These are phyloP conservation scores for Arthrinium phaeospermum DNA, from an alignment of 2,329 filamentous ascomycete genomes.

Conservation along the genomic window DNA sequence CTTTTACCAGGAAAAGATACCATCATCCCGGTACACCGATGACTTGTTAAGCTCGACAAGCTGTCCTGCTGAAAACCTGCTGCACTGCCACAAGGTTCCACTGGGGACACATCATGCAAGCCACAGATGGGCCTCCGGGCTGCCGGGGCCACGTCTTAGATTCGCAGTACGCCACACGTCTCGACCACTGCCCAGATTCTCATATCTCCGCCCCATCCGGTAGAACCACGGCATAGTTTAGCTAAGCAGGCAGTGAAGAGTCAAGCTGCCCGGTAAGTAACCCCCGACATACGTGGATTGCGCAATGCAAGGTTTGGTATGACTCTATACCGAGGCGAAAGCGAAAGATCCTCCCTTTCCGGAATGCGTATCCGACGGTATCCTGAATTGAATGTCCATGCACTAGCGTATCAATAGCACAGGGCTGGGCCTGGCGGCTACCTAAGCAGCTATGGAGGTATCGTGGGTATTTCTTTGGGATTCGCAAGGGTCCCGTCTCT, in stretches of 20 bases:
- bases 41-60: neutral
- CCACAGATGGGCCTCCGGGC: neutral
- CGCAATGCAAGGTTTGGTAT: neutral
- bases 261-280: neutral
- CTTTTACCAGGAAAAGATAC: neutral
- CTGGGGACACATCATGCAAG: neutral
- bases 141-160: constrained; percentile 8
- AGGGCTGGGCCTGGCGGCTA: constrained; percentile 10
- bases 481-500: neutral
- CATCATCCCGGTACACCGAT: neutral
- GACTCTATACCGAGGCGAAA: constrained; percentile 13
- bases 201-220: neutral
- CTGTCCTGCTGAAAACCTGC: neutral
- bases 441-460: neutral
- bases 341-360: neutral
- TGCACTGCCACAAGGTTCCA: neutral
- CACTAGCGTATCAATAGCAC: constrained; percentile 6
- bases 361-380: neutral
- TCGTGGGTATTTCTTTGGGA: neutral
- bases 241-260: neutral
- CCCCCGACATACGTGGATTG: neutral
- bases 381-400: neutral
- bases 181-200: neutral
- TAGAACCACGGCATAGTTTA: constrained; percentile 9
- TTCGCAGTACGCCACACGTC: constrained; percentile 6